phyloP scores from a whole-genome alignment of 169 alveolate species.

The Babesia divergens region DNA sequence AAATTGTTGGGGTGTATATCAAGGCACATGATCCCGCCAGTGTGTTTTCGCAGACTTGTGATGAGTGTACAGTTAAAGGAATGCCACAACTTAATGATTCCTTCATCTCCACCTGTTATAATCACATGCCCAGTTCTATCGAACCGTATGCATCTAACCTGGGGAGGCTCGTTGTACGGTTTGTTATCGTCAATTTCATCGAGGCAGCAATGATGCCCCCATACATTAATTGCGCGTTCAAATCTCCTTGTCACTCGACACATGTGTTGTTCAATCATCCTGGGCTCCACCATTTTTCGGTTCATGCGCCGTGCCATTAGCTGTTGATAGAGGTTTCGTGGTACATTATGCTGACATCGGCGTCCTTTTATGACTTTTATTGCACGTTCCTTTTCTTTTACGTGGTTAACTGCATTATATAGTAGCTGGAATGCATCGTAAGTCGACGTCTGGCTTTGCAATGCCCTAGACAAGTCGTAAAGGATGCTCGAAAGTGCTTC shows the following conservation, averaged over 20 bases:
- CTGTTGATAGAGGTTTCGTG: conserved; percentile 22
- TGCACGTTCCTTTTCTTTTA: neutral
- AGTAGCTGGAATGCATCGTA: conserved; percentile 49
- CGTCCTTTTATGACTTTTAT: conserved; percentile 3
- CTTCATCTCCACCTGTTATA: conserved; percentile 81
- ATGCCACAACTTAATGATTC: conserved; percentile 76
- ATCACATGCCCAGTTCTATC: conserved; percentile 75
- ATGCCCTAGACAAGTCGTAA: conserved; percentile 40
- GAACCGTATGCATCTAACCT: conserved; percentile 44
- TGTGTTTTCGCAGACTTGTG: conserved; percentile 66
- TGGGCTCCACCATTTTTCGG: neutral
- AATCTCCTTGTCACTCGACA: neutral
- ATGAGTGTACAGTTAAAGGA: conserved; percentile 70
- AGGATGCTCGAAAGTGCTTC: conserved; percentile 25
- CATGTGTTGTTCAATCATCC: neutral
- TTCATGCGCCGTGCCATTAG: conserved; percentile 33
- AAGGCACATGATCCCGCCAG: conserved; percentile 73
- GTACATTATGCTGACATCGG: neutral
- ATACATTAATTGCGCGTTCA: conserved; percentile 30
- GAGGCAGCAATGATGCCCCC: conserved; percentile 50
- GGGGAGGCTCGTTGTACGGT: conserved; percentile 64
- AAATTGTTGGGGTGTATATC: conserved; percentile 73
- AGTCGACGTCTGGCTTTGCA: conserved; percentile 17
- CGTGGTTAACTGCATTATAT: conserved; percentile 2
- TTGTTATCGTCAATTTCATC: conserved; percentile 42